Evolutionary conservation across 495 filamentous ascomycete species (phyloP), one percentile per base, ranked within the genome.

Genomic region (Penicillium antarcticum): DNA sequence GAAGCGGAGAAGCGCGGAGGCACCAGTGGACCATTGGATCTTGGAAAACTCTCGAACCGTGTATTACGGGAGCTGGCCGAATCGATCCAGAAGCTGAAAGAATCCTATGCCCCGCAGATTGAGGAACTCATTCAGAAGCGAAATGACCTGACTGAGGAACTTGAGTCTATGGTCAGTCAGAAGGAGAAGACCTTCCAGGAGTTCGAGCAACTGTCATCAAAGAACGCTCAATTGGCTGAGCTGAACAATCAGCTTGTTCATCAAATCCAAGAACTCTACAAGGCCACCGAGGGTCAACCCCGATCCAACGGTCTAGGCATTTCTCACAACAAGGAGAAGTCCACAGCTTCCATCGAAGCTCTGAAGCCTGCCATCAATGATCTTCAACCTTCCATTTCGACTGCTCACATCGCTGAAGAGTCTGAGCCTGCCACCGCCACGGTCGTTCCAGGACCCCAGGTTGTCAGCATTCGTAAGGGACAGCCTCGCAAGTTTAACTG

Each of bases 401-500:
- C 75, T 12, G 82, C 82, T 0, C 75, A 86, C 42, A 68, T 87
- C 31, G 75, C 78, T 12, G 81, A 83, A n/a, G 86, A 87, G 16
- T 78, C 71, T 1, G 88, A 90, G 48, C 78, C 84, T 10, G 79
- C 81, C 6, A 81, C 86, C 11, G 79, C 91, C 12, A 80, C 85
- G 9, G 75, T 91, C 48, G 75, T 91, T 31, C 73, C 84, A 37
- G 87, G 90, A 12, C 91, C 94, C 19, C 92, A 95, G 46, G 85
- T 97, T 18, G 86, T 95, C 53, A 94, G 90, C 62, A 92, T 97
- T 58, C 84, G 89, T 48, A 96, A 95, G 75, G 88, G 87, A 42
- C 88, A 95, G 65, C 83, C 85, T 26, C 95, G 91, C 73, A 96
- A 95, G 65, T 96, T 96, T 73, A 95, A 94, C 71, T 97, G 94